phyloP scores from a whole-genome alignment of 208 protist genomes.

The Crithidia sp. region DNA sequence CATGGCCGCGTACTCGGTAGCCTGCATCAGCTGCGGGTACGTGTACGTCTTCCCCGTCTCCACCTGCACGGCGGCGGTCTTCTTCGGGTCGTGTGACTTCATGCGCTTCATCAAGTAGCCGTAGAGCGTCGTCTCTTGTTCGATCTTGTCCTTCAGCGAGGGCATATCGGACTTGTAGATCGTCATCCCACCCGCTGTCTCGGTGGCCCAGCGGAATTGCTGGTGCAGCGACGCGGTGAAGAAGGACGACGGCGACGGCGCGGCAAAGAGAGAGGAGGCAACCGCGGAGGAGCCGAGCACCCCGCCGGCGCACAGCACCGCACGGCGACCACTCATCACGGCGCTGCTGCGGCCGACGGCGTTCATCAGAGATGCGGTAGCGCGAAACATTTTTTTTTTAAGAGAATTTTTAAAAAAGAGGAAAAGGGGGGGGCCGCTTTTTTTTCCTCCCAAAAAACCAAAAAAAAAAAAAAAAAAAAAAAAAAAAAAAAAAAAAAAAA shows the following conservation, averaged over 20 bases:
- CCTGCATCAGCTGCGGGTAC: slow-evolving; percentile 33
- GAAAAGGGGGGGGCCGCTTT: neutral
- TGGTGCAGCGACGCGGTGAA: neutral
- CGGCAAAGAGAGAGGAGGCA: neutral
- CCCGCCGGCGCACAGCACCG: neutral
- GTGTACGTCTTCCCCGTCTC: slow-evolving; percentile 37
- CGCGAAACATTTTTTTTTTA: slow-evolving; percentile 1
- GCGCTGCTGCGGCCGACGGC: neutral
- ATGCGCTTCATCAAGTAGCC: slow-evolving; percentile 39
- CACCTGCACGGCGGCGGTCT: slow-evolving; percentile 32
- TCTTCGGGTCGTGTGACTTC: slow-evolving; percentile 25
- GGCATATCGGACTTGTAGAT: slow-evolving; percentile 44
- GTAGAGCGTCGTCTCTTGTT: slow-evolving; percentile 33
- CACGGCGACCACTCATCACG: neutral
- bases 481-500: slow-evolving; percentile 26
- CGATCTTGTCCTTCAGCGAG: slow-evolving; percentile 25
- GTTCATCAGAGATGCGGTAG: neutral
- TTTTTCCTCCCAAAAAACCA: neutral
- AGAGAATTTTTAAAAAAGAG: neutral
- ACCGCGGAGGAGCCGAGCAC: neutral
- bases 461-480: too few relatives aligned
- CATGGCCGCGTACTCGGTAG: slow-evolving; percentile 34
- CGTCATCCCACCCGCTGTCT: neutral
- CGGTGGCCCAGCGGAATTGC: neutral
- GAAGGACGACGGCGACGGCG: neutral